Conservation (phyloP, 2,329 filamentous ascomycete genomes). For the Talaromyces amestolkiae region DNA sequence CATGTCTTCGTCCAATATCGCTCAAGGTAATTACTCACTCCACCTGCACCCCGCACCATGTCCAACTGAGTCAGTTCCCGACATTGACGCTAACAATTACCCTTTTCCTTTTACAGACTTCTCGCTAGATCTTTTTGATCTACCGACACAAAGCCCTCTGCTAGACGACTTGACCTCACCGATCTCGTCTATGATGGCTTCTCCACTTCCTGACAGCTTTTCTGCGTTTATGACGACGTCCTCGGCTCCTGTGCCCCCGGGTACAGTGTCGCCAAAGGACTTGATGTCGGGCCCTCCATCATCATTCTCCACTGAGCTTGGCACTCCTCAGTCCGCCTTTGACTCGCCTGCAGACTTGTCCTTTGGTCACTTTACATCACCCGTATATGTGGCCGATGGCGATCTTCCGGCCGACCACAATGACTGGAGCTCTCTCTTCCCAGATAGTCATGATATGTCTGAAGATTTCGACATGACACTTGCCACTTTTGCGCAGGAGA, state of each 20-base stretch:
- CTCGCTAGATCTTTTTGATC: conserved; percentile 18
- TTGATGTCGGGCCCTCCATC: conserved; percentile 80
- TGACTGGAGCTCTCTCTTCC: conserved; percentile 67
- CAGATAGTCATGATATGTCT: conserved; percentile 27
- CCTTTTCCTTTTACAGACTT: conserved; percentile 14
- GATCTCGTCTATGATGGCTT: conserved; percentile 24
- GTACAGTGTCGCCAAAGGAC: conserved; percentile 82
- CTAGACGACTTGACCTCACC: conserved; percentile 21
- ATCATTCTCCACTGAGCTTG: conserved; percentile 75
- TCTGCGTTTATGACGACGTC: conserved; percentile 36
- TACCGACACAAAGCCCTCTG: conserved; percentile 15
- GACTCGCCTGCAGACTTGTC: conserved; percentile 64
- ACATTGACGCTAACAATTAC: not conserved
- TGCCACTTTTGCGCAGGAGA: conserved; percentile 19
- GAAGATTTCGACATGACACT: conserved; percentile 36
- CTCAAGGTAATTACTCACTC: conserved; percentile 35
- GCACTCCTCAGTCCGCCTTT: conserved; percentile 66
- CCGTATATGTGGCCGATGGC: conserved; percentile 62
- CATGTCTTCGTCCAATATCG: conserved; percentile 41
- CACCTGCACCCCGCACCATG: conserved; percentile 33
- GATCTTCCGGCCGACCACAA: conserved; percentile 55
- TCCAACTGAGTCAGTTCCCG: conserved; percentile 3
- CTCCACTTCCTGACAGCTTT: conserved; percentile 26
- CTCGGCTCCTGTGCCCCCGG: conserved; percentile 36
- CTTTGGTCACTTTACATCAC: conserved; percentile 73